Conservation (phyloP, 2,329 filamentous ascomycete species). For the Cladosporium sp. region DNA sequence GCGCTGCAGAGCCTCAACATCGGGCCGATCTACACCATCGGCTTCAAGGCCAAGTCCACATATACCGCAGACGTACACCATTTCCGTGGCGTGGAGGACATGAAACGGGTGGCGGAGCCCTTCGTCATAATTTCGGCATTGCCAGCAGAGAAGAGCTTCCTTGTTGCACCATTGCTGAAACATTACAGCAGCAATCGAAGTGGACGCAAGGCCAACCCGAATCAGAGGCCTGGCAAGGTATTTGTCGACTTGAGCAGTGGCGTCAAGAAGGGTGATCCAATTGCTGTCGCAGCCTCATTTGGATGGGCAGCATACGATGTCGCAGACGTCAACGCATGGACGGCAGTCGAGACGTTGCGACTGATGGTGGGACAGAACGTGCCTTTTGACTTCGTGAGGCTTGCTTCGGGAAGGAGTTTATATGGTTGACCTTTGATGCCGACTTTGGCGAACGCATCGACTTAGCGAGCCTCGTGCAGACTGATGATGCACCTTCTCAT, state of each 20-base stretch:
- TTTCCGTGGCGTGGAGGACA: constrained; percentile 71
- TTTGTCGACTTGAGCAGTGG: constrained; percentile 77
- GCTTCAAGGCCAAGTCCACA: constrained; percentile 63
- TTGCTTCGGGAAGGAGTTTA: constrained; percentile 61
- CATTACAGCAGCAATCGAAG: constrained; percentile 52
- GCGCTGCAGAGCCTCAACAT: constrained; percentile 74
- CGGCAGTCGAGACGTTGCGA: constrained; percentile 77
- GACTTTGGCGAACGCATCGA: neutral
- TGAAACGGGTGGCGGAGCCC: constrained; percentile 75
- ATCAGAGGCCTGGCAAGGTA: constrained; percentile 57
- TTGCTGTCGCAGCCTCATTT: constrained; percentile 67
- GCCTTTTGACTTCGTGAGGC: constrained; percentile 79
- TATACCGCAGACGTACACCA: constrained; percentile 66
- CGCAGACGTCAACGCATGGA: constrained; percentile 79
- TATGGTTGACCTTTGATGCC: constrained; percentile 7
- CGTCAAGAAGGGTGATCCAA: constrained; percentile 64
- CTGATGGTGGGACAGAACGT: constrained; percentile 83
- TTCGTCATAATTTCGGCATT: constrained; percentile 81
- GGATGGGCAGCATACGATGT: constrained; percentile 80
- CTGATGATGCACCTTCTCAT: neutral
- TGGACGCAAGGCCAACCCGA: constrained; percentile 37
- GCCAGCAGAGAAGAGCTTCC: constrained; percentile 72
- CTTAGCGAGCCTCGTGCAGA: neutral
- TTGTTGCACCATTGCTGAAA: constrained; percentile 75
- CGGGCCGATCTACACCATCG: constrained; percentile 79